Evolutionary conservation across 768 basidiomycete species (phyloP), one percentile per base, ranked within the genome.

Genomic region (Cyclocybe cylindracea): DNA sequence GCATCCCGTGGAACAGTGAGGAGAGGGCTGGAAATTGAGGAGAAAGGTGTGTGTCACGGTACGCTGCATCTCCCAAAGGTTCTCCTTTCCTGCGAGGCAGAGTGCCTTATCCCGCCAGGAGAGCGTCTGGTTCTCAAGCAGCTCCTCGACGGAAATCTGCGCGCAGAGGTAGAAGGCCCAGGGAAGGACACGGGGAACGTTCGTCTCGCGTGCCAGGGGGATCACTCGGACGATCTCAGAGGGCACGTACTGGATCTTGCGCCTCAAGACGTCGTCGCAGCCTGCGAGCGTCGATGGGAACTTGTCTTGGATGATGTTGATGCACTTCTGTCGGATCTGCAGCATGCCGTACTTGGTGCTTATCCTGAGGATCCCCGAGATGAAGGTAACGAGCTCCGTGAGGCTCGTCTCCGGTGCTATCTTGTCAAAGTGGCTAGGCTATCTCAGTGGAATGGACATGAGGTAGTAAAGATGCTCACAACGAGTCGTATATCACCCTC

Each of bases 121-220:
- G 24, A 77, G 60, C 5, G 67, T 65, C 2, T 59, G 37, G 49
- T 76, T 69, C 5, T 62, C 54, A 9, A 77, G 57, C 6, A 77
- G 63, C 10, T 68, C 64, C 18, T 72, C 68, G 14, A 64, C 63
- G 10, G 56, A 39, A 34, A 77, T 73, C 41, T 76, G 74, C 0
- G 73, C 70, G 42, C 73, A 76, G 47, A 77, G 72, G 48, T 77
- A 77, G 57, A 73, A 76, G 1, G 75, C 74, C 75, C 75, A 77
- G 1, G 75, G 75, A 2, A 77, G 70, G 19, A 77, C 67, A 44
- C 66, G 69, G 7, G 72, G 74, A 5, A 77, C 66, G 39, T 70
- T 72, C 13, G 69, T 69, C 45, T 69, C 67, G 10, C 71, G 65
- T 9, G 75, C 75, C 18, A 77, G 66, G 2, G 72, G 72, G 24